These are phyloP conservation scores for Tylopilus sp. DNA, from an alignment of 768 basidiomycete genomes.

Conservation along the genomic window DNA sequence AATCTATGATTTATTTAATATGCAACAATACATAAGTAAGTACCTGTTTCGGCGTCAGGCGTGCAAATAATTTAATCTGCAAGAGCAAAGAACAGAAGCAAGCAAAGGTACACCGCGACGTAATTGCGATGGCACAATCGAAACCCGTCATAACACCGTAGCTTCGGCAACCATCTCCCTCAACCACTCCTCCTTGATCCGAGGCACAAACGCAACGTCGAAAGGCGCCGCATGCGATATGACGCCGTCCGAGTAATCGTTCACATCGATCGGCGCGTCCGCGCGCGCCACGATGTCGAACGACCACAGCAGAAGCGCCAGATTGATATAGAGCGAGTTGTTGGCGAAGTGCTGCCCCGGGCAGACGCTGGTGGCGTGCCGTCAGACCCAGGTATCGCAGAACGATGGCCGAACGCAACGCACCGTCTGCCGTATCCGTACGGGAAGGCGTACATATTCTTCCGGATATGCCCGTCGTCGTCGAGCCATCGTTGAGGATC, in stretches of 20 bases:
- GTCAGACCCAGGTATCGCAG: too few species aligned
- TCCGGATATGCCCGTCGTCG: slow-evolving; percentile 37
- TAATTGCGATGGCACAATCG: background rate
- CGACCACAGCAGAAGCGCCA: slow-evolving; percentile 60
- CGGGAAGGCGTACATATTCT: slow-evolving; percentile 41
- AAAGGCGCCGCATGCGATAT: slow-evolving; percentile 50
- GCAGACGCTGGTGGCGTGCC: slow-evolving; percentile 41
- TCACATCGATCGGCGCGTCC: slow-evolving; percentile 48
- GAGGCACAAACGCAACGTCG: slow-evolving; percentile 49
- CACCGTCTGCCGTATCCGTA: slow-evolving; percentile 50
- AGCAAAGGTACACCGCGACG: too few species aligned
- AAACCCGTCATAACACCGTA: background rate
- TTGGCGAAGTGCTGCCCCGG: slow-evolving; percentile 53
- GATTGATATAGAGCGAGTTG: slow-evolving; percentile 54
- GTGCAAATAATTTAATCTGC: too few species aligned
- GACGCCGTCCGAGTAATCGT: slow-evolving; percentile 11
- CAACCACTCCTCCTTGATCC: slow-evolving; percentile 23
- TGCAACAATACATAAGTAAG: too few species aligned
- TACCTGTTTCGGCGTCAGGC: too few species aligned
- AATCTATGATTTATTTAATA: too few species aligned
- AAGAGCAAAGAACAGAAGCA: background rate
- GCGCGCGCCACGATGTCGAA: slow-evolving; percentile 51
- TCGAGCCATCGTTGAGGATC: slow-evolving; percentile 53
- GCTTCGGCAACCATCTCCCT: slow-evolving; percentile 9
- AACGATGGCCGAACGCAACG: background rate